These are phyloP conservation scores for Syncephalastrum racemosum DNA, from an alignment of 371 early-diverging fungal genomes.

Conservation along the genomic window DNA sequence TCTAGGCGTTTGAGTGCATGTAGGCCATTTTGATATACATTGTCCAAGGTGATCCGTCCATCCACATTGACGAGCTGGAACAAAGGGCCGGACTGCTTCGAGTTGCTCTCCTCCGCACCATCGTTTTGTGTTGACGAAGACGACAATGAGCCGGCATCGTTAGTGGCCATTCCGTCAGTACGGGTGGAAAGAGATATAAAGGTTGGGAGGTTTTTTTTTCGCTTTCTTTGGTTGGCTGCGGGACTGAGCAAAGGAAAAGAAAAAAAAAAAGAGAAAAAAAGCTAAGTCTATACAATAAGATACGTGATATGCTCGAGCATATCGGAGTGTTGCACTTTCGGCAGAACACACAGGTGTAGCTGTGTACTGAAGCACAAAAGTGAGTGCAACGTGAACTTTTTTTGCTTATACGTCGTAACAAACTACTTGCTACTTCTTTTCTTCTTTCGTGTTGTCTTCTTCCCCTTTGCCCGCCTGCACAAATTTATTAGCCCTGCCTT, in stretches of 20 bases:
- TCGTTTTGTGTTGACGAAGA: slow-evolving; percentile 7
- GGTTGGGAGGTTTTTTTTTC: neutral
- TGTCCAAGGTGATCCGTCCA: slow-evolving; percentile 63
- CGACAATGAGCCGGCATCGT: slow-evolving; percentile 11
- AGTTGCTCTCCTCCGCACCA: slow-evolving; percentile 6
- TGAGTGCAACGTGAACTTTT: no score
- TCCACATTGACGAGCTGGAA: slow-evolving; percentile 61
- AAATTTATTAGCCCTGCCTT: no score
- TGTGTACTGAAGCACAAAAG: no score
- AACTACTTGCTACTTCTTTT: no score
- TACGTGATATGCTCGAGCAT: neutral
- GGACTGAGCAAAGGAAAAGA: slow-evolving; percentile 1
- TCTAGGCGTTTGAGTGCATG: slow-evolving; percentile 77
- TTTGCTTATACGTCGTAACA: no score
- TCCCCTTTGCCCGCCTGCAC: no score
- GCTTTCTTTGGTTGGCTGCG: no score
- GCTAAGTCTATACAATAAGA: neutral
- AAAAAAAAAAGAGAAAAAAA: neutral
- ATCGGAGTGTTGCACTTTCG: no score
- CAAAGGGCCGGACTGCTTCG: slow-evolving; percentile 25
- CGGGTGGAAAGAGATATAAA: neutral
- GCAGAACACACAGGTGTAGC: no score
- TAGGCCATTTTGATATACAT: slow-evolving; percentile 81
- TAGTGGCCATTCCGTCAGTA: slow-evolving; percentile 6
- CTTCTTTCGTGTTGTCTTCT: no score